A percentile compares a stretch with the other conserved stretches of the same genome.
These are phyloP conservation scores for Bremia lactucae DNA, from an alignment of 352 stramenopile species.

Conservation along the genomic window DNA sequence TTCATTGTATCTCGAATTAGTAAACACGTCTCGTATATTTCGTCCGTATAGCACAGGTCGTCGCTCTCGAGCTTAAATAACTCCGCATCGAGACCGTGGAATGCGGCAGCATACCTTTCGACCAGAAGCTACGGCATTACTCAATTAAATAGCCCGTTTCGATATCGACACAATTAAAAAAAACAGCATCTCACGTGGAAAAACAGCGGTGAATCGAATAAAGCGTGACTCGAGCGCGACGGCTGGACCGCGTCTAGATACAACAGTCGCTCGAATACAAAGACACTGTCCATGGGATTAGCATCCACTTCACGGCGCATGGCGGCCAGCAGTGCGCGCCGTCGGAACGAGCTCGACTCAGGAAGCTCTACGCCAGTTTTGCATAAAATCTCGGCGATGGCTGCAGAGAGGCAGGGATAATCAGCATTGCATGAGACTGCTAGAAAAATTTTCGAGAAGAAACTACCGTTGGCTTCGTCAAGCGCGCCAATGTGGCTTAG, in stretches of 20 bases:
- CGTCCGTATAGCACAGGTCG: slow-evolving; percentile 43
- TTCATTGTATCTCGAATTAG: slow-evolving; percentile 37
- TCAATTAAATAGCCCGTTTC: not conserved
- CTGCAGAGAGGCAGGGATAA: slow-evolving; percentile 7
- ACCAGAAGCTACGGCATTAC: slow-evolving; percentile 34
- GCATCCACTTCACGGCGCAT: slow-evolving; percentile 38
- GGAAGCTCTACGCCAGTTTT: slow-evolving; percentile 35
- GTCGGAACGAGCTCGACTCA: slow-evolving; percentile 36
- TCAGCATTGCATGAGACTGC: not conserved
- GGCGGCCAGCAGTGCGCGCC: slow-evolving; percentile 36
- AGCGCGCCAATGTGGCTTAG: slow-evolving; percentile 34
- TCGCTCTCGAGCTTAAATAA: slow-evolving; percentile 67
- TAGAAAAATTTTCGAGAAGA: not conserved
- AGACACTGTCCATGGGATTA: slow-evolving; percentile 36
- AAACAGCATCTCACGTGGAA: slow-evolving; percentile 34
- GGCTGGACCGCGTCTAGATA: slow-evolving; percentile 38
- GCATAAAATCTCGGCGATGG: slow-evolving; percentile 28
- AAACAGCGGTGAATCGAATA: slow-evolving; percentile 56
- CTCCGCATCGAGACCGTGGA: slow-evolving; percentile 38
- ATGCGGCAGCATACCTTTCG: slow-evolving; percentile 43
- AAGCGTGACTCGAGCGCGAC: slow-evolving; percentile 9
- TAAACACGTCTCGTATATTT: slow-evolving; percentile 39
- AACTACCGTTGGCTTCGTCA: slow-evolving; percentile 27
- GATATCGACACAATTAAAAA: not conserved
- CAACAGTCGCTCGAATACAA: slow-evolving; percentile 55